Evolutionary conservation across 768 basidiomycete genomes (phyloP).

Genomic region (Mycena vitilis): DNA sequence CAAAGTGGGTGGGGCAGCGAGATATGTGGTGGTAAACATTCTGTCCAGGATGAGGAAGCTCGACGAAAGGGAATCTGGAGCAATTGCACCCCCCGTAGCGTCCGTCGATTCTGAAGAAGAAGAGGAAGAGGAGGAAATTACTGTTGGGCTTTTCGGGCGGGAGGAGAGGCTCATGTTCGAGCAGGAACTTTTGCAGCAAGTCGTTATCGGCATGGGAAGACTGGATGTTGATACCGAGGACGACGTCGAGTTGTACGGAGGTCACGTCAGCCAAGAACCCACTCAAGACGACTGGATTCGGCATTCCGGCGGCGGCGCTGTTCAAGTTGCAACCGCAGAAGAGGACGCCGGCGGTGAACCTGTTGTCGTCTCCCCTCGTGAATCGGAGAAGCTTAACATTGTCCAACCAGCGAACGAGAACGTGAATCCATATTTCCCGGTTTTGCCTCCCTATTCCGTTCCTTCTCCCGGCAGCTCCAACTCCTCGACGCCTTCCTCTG

Average conservation of each 20-base stretch:
- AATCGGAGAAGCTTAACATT: constrained; percentile 25
- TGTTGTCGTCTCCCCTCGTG: constrained; percentile 31
- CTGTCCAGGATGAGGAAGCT: constrained; percentile 75
- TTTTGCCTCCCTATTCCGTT: constrained; percentile 42
- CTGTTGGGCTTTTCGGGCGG: constrained; percentile 61
- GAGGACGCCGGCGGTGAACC: constrained; percentile 33
- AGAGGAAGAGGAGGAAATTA: constrained; percentile 45
- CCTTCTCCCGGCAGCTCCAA: constrained; percentile 41
- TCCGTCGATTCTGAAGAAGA: constrained; percentile 44
- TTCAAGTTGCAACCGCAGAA: constrained; percentile 30
- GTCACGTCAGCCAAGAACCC: constrained; percentile 34
- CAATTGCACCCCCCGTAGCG: background rate
- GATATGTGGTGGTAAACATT: constrained; percentile 82
- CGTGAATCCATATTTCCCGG: constrained; percentile 68
- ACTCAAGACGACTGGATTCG: constrained; percentile 21
- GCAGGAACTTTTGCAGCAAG: constrained; percentile 84
- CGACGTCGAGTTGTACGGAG: constrained; percentile 51
- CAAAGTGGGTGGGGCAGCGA: constrained; percentile 76
- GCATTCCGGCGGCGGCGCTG: constrained; percentile 33
- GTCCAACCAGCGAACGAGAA: constrained; percentile 31
- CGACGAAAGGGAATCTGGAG: constrained; percentile 56
- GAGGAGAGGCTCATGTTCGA: constrained; percentile 76
- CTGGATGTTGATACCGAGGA: constrained; percentile 58
- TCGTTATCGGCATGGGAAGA: constrained; percentile 90
- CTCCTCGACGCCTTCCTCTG: constrained; percentile 42